A percentile compares a stretch with the other conserved stretches of the same genome.
Conservation (phyloP, 2,329 filamentous ascomycete species). For the Paraphoma chrysanthemicola region DNA sequence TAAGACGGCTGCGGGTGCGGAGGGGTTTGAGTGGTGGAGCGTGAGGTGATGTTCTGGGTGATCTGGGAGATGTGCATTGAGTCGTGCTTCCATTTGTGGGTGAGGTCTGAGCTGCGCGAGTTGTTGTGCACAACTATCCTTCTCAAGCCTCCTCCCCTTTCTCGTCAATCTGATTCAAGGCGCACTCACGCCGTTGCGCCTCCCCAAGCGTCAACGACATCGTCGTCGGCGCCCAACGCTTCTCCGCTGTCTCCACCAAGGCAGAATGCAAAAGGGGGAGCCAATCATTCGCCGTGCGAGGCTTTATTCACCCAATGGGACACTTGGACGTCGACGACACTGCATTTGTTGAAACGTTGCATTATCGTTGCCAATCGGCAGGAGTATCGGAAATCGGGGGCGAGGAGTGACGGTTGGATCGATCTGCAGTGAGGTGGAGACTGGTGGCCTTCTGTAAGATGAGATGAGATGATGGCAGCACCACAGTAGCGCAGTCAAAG, state of each 20-base stretch:
- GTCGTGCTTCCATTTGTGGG: no score
- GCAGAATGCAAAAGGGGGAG: neutral
- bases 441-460: neutral
- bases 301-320: neutral
- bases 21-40: neutral
- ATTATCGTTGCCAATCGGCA: neutral
- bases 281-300: neutral
- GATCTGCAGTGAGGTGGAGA: neutral
- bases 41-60: neutral
- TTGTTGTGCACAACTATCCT: no score
- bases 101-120: no score
- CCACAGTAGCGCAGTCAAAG: neutral
- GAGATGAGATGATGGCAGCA: neutral
- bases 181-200: neutral
- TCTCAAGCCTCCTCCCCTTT: no score
- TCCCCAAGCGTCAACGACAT: neutral
- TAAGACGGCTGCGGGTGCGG: neutral
- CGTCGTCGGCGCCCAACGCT: neutral
- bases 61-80: no score
- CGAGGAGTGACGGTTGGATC: neutral
- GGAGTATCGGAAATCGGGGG: neutral
- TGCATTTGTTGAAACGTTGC: neutral
- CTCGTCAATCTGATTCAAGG: no score
- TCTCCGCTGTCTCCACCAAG: neutral
- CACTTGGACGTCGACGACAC: neutral